Base-by-base conservation (phyloP, 1,284 basidiomycete genomes). In the Ustilago crameri region DNA sequence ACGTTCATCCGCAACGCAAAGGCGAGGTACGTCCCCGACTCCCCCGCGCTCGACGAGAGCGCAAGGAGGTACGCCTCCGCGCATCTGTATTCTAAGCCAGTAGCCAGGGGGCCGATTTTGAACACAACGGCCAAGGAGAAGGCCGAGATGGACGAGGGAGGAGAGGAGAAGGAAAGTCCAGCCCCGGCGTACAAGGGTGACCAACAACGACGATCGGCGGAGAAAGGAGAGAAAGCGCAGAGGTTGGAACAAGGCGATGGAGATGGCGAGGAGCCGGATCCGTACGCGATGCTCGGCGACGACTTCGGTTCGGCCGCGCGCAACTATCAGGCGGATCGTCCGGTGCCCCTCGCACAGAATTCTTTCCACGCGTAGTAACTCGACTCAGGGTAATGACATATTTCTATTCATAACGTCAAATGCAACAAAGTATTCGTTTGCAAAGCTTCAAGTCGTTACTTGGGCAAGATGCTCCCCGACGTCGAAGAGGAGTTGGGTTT, bases 1-100 rank as follows among this genome's bases (percentile, higher is more conserved):
- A 77, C 76, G 5, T 81, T 82, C 38, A 79, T 81, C 9, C 53
- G 73, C 12, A 66, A 67, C 9, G 55, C 68, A 9, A 81, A 80
- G 46, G 72, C 75, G 10, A 52, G 80, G 3, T 80, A 75, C 44
- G 47, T 80, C 12, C 73, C 78, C 0, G 76, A 78, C 34, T 74
- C 70, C 5, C 64, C 70, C 0, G 81, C 78, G 2, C 45, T 82
- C 14, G 79, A 80, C 43, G 75, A 76, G 38, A 52, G 54, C 9
- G 75, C 81, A 3, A 48, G 75, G 2, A 40, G 65, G 9, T 69
- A 76, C 41, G 79, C 80, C 1, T 70, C 68, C 32, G 27, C 63
- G 0, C 80, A 82, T 44, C 37, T 82, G n/a, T 76, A 81, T 48
- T 62, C 63, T 9, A 73, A 74, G 46, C 77, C 77, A 1, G 47